phyloP scores from a whole-genome alignment of 495 filamentous ascomycete genomes.

The Podospora conica region DNA sequence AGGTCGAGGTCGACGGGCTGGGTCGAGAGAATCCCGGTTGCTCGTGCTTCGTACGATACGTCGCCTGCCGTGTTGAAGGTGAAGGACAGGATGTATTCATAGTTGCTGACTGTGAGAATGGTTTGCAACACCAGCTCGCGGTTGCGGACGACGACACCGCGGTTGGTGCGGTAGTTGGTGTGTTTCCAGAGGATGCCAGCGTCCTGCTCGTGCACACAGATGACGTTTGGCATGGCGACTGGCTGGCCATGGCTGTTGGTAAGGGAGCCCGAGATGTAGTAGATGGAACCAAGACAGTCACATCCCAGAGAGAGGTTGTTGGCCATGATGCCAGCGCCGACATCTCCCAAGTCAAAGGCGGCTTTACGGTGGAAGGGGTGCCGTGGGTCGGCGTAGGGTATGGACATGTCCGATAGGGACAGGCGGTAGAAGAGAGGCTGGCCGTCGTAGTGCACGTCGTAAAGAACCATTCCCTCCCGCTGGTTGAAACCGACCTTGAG shows the following conservation, averaged over 20 bases:
- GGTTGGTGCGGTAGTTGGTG: conserved; percentile 69
- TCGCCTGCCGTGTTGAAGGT: conserved; percentile 83
- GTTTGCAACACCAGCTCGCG: conserved; percentile 72
- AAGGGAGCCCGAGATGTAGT: conserved; percentile 61
- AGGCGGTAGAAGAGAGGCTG: conserved; percentile 62
- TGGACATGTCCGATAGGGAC: conserved; percentile 68
- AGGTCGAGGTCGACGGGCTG: conserved; percentile 68
- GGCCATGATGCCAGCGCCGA: conserved; percentile 65
- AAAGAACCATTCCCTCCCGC: conserved; percentile 62
- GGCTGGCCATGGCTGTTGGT: conserved; percentile 52
- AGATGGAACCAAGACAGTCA: conserved; percentile 68
- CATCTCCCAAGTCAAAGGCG: conserved; percentile 75
- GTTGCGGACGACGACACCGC: conserved; percentile 58
- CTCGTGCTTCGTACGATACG: conserved; percentile 71
- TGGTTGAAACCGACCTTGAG: conserved; percentile 69
- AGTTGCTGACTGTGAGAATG: conserved; percentile 74
- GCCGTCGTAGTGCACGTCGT: conserved; percentile 65
- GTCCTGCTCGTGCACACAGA: conserved; percentile 75
- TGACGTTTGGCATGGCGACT: conserved; percentile 59
- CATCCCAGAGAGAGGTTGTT: conserved; percentile 68
- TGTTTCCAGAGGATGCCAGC: conserved; percentile 75
- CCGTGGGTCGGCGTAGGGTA: conserved; percentile 69
- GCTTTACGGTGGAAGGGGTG: conserved; percentile 70
- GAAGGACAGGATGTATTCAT: conserved; percentile 80
- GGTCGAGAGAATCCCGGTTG: conserved; percentile 81